These are phyloP conservation scores for Aspergillus fischeri DNA, from an alignment of 2,329 filamentous ascomycete genomes.

Conservation along the genomic window DNA sequence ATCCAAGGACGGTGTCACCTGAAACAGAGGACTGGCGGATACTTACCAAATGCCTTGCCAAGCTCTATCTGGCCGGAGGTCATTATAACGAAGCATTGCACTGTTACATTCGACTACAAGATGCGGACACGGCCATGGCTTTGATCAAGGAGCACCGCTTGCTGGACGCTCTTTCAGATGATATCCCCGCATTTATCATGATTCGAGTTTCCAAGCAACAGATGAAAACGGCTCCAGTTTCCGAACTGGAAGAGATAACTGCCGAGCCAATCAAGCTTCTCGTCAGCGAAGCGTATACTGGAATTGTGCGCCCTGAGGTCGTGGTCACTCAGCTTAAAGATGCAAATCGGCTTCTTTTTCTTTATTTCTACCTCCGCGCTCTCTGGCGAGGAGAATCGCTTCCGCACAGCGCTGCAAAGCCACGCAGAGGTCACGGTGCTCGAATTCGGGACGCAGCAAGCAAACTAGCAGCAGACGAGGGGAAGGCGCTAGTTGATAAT, in stretches of 20 bases:
- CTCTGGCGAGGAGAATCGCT: constrained; percentile 76
- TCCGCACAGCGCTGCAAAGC: constrained; percentile 30
- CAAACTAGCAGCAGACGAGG: constrained; percentile 52
- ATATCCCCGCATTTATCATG: constrained; percentile 83
- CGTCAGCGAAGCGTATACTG: constrained; percentile 85
- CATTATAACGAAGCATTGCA: constrained; percentile 78
- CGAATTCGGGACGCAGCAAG: constrained; percentile 39
- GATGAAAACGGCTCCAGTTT: constrained; percentile 58
- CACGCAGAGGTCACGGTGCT: constrained; percentile 32
- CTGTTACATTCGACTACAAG: constrained; percentile 85
- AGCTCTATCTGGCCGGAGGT: constrained; percentile 76
- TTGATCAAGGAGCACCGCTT: constrained; percentile 85
- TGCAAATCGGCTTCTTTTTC: constrained; percentile 66
- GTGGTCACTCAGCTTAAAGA: constrained; percentile 75
- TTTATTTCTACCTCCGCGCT: constrained; percentile 86
- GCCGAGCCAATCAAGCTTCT: constrained; percentile 80
- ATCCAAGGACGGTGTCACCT: constrained; percentile 68
- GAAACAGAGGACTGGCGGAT: constrained; percentile 85
- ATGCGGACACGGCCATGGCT: constrained; percentile 82
- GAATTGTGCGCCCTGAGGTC: constrained; percentile 70
- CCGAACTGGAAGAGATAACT: constrained; percentile 74
- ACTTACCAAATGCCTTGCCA: constrained; percentile 80
- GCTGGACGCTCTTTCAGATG: constrained; percentile 82
- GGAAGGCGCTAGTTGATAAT: constrained; percentile 69
- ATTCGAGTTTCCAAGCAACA: constrained; percentile 75